Base-by-base conservation (phyloP, 345 rosid species). In the Litchi chinensis region DNA sequence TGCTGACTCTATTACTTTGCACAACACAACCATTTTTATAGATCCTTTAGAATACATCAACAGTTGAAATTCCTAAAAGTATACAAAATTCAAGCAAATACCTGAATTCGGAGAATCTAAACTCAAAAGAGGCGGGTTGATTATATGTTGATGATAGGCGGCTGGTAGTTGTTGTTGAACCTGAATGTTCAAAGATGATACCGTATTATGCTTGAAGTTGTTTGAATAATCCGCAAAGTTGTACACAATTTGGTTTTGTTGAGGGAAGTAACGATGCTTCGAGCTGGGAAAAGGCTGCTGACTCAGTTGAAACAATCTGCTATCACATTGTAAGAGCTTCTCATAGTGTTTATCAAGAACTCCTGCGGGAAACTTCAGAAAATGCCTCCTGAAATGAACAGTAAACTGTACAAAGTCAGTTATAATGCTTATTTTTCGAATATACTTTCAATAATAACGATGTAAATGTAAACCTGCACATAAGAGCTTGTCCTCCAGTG, bases 351-450 rank as follows among this genome's bases (percentile, higher is more conserved):
- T 85, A 70, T 87, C 91, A 13, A 93, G 82, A 8, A 71, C 73
- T 63, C 89, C 91, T 26, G 88, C 75, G 4, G 84, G 79, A 80
- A 87, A 87, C 44, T 57, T 50, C 41, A 92, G 75, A 77, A 73
- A 82, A 82, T 93, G 95, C 37, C 79, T 85, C 92, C 97, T 92
- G 83, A 24, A 60, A 60, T 12, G 13, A 6, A 54, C 5, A 54
- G 18, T 15, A 54, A 5, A 60, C 9, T 1, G 12, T 46, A 9
- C 8, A 60, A 59, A 59, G n/a, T 21, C 8, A 60, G 59, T 8
- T 60, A 9, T 10, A 60, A 22, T n/a, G 24, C 28, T 60, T 1
- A 3, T n/a, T 59, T 59, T 59, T 21, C 10, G 52, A 46, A 26
- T 46, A 3, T 39, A 11, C 59, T 71, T 71, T 41, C 9, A 28